These are phyloP conservation scores for Globisporangium recalcitrans DNA, from an alignment of 352 stramenopile genomes.

Conservation along the genomic window DNA sequence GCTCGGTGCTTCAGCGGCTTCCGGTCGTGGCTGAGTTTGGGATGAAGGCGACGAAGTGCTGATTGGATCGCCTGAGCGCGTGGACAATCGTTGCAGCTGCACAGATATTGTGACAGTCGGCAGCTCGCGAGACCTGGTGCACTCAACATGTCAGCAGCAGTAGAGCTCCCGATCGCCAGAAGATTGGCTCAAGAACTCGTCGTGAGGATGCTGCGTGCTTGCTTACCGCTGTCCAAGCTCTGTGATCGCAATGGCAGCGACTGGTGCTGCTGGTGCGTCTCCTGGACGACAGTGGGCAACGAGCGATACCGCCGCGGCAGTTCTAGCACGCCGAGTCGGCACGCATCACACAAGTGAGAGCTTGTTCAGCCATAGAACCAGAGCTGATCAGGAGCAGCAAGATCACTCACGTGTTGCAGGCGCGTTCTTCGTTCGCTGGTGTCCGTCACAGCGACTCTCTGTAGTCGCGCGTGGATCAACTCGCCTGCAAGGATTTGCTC, in stretches of 20 bases:
- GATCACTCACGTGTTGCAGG: not conserved
- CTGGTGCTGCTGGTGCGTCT: not conserved
- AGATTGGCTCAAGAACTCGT: too few species aligned
- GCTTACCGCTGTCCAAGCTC: conserved; percentile 10
- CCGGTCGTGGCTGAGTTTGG: conserved; percentile 19
- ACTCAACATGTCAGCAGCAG: not conserved
- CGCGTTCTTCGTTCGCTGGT: not conserved
- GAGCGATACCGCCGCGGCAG: conserved; percentile 3
- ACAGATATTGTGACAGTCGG: conserved; percentile 35
- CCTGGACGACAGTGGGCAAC: not conserved
- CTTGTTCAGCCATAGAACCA: not conserved
- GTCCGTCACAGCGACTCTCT: not conserved
- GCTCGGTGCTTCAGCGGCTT: conserved; percentile 6
- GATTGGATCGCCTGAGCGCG: conserved; percentile 41
- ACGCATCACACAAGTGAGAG: not conserved
- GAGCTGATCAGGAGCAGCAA: not conserved
- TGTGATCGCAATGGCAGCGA: not conserved
- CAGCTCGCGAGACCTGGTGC: not conserved
- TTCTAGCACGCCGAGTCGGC: not conserved
- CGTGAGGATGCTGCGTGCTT: not conserved
- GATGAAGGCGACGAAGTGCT: conserved; percentile 30
- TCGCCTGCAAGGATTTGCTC: not conserved
- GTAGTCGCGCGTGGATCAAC: not conserved
- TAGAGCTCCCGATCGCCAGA: too few species aligned
- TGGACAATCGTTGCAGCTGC: conserved; percentile 57